A percentile compares a stretch with the other conserved stretches of the same genome.
These are phyloP conservation scores for Fragosphaeria purpurea DNA, from an alignment of 2,329 filamentous ascomycete genomes.

Conservation along the genomic window DNA sequence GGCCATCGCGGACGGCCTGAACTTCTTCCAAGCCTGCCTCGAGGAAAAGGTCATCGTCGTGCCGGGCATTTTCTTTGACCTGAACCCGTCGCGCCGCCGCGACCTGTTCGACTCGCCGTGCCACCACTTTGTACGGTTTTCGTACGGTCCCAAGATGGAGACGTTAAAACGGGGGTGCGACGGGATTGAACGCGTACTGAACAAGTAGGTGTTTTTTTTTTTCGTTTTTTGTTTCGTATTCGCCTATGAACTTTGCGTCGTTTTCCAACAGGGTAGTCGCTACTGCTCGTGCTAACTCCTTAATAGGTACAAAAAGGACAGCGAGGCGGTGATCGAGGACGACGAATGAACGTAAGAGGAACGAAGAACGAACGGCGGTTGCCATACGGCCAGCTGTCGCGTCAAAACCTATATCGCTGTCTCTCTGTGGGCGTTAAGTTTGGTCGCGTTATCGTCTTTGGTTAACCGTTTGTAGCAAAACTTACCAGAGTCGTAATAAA, in stretches of 20 bases:
- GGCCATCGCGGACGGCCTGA: conserved; percentile 84
- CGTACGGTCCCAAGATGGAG: conserved; percentile 76
- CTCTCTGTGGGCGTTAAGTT: no score
- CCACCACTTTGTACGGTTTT: conserved; percentile 81
- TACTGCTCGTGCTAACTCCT: no score
- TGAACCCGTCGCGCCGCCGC: conserved; percentile 80
- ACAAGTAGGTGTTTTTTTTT: conserved; percentile 41
- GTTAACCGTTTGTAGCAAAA: no score
- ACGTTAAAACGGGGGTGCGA: conserved; percentile 69
- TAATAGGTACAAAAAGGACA: no score
- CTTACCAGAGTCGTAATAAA: no score
- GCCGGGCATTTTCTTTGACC: conserved; percentile 93
- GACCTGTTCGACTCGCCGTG: conserved; percentile 92
- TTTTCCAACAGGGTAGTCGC: neutral
- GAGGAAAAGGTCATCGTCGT: conserved; percentile 95
- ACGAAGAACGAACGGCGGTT: no score
- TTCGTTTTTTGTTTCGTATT: neutral
- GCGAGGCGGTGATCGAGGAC: no score
- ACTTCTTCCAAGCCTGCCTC: conserved; percentile 92
- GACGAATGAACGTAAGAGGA: no score
- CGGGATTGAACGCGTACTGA: conserved; percentile 73
- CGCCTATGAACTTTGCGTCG: neutral
- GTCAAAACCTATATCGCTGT: no score
- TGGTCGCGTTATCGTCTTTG: no score
- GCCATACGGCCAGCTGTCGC: no score